Base-by-base conservation (phyloP, 768 basidiomycete species). In the Suillus lakei region DNA sequence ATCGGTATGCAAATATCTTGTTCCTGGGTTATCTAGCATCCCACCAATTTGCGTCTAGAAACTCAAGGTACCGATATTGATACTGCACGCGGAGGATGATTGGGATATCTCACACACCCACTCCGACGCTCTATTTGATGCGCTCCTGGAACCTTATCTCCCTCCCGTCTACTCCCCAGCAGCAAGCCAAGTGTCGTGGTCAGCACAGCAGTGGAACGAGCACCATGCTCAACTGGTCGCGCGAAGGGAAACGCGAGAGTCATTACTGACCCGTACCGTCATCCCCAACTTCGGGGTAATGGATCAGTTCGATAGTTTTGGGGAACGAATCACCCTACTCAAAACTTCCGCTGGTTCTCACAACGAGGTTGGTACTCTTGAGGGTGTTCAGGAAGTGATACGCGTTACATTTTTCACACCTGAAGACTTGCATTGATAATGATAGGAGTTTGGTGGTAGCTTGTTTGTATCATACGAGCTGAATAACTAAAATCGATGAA, bases 41-140 rank as follows among this genome's bases (percentile, higher is more conserved):
- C 46, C 1, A 38, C 26, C 56, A 51, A 70, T 61, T 21, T 60
- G 28, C 43, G 26, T 34, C 43, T 71, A 93, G 92, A 81, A 83
- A 64, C 85, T 93, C 69, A 85, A 86, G 68, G 85, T 86, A 0
- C 88, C 90, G 10, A 83, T 92, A 8, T 79, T 95, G 43, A 83
- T 96, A 67, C 87, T 84, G 0, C 94, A 96, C 74, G 87, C 93
- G 8, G 80, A 84, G 66, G 82, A 94, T 73, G 94, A 96, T 76
- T 81, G 78, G 69, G 89, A 92, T 28, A 93, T 95, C 55, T 88
- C 89, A 0, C 81, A 86, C 68, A 79, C 83, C 0, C 93, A 96
- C 73, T 89, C 93, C 0, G 80, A 82, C 16, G 76, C 80, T 0
- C 84, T 96, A 28, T 93, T 93, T 76, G 81, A 91, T 34, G 79